A percentile compares a stretch with the other conserved stretches of the same genome.
Evolutionary conservation across 2,329 filamentous ascomycete species (phyloP).

Genomic region (Coniochaeta sp.): DNA sequence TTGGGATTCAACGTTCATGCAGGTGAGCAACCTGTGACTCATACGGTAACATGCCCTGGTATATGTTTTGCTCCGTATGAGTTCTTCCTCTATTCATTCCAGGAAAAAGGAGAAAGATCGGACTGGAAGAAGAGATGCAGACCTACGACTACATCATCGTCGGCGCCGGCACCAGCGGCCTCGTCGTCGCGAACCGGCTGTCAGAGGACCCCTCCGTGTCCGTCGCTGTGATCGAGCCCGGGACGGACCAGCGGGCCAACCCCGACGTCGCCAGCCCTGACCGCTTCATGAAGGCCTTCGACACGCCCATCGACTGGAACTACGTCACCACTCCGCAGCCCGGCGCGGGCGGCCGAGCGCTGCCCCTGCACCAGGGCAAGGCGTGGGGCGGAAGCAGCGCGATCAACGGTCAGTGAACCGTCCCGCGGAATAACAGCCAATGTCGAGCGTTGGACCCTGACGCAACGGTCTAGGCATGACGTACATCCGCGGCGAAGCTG

Average conservation of each 20-base stretch:
- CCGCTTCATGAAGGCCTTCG: no score
- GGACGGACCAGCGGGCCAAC: slow-evolving; percentile 11
- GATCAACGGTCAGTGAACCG: slow-evolving; percentile 19
- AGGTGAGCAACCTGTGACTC: no score
- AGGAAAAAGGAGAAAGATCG: no score
- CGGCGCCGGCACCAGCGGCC: slow-evolving; percentile 34
- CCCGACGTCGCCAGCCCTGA: slow-evolving; percentile 10
- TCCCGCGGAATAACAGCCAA: slow-evolving; percentile 2
- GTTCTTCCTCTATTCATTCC: no score
- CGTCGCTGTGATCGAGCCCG: slow-evolving; percentile 28
- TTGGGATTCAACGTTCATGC: no score
- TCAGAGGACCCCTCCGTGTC: slow-evolving; percentile 24
- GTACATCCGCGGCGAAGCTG: slow-evolving; percentile 33
- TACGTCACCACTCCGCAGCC: neutral
- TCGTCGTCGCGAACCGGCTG: slow-evolving; percentile 29
- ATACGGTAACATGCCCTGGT: no score
- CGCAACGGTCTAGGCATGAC: slow-evolving; percentile 28
- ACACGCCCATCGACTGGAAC: no score
- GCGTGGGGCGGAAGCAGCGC: slow-evolving; percentile 23
- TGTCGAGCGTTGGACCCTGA: no score
- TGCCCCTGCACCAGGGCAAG: slow-evolving; percentile 7
- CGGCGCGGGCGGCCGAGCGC: neutral
- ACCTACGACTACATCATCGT: slow-evolving; percentile 27
- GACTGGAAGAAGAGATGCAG: no score
- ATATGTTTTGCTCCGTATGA: no score